Evolutionary conservation across 768 basidiomycete genomes (phyloP).

Genomic region (Pleurotus tuoliensis): DNA sequence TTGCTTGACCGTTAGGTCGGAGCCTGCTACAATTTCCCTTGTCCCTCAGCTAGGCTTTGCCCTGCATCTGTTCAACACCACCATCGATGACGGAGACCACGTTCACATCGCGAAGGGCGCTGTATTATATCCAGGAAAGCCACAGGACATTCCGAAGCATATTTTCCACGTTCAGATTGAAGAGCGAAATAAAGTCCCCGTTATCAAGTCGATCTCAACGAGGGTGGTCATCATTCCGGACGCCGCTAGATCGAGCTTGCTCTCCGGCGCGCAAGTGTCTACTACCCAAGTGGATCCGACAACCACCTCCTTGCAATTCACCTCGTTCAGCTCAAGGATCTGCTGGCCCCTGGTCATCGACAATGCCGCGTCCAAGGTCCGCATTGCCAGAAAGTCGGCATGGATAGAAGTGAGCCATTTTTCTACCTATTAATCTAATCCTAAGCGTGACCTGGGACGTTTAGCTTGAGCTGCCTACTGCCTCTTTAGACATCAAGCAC

Average conservation of each 20-base stretch:
- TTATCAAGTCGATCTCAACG: background rate
- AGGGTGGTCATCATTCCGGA: background rate
- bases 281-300: background rate
- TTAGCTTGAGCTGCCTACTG: too few relatives aligned
- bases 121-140: too few relatives aligned
- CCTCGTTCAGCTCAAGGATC: background rate
- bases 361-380: slow-evolving; percentile 29
- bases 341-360: slow-evolving; percentile 31
- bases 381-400: slow-evolving; percentile 51
- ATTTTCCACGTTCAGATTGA: background rate
- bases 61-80: slow-evolving; percentile 23
- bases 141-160: too few relatives aligned
- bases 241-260: background rate
- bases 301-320: background rate
- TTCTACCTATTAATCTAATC: too few relatives aligned
- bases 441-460: too few relatives aligned
- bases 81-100: slow-evolving; percentile 20
- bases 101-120: slow-evolving; percentile 19
- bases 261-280: background rate
- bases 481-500: background rate
- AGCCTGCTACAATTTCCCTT: slow-evolving; percentile 14
- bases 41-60: slow-evolving; percentile 18
- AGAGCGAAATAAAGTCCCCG: background rate
- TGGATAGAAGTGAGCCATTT: slow-evolving; percentile 39
- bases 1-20: slow-evolving; percentile 19